Evolutionary conservation across 2,329 filamentous ascomycete species (phyloP), one percentile per base, ranked within the genome.

Genomic region (Dothidotthia symphoricarpi): DNA sequence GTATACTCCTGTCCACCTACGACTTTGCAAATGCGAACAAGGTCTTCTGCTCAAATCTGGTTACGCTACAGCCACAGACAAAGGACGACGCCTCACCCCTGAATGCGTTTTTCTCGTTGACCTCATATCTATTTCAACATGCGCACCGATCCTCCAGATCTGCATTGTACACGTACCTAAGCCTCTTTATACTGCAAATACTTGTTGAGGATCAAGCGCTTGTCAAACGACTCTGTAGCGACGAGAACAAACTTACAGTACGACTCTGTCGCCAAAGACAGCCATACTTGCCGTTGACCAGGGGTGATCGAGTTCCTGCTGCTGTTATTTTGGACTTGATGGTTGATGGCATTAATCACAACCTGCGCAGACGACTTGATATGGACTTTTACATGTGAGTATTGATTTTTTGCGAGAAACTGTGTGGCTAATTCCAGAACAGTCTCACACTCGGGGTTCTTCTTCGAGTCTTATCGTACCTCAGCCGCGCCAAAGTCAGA

Each of bases 1-100:
- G 90, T 4, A 75, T 94, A 3, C 70, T 97, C 3, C 75, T 98
- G 24, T 83, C 88, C 1, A 84, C 88, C 0, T 98, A 97, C 63
- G 93, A 97, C 64, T 97, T 97, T 63, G 82, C 83, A 3, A 86
- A 95, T 60, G 86, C 90, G 24, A 98, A 97, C 72, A 97, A 96
- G 68, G 75, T 96, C 7, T 97, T 98, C 67, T 91, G 88, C 65
- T 85, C 87, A 63, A 90, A 85, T 54, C 70, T 98, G 28, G 80
- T 95, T 34, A 83, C 80, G 2, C 62, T 81, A 16, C 60, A 77
- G 5, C 68, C 81, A 1, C 80, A 82, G 16, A 69, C 67, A 32
- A 83, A 83, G 52, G 79, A 75, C 28, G 75, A 80, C 30, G 83
- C 91, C 55, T 78, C 83, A 1, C 86, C 90, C 0, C 83, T 98